Base-by-base conservation (phyloP, 257 asterid genomes). In the Anisodus tanguticus region DNA sequence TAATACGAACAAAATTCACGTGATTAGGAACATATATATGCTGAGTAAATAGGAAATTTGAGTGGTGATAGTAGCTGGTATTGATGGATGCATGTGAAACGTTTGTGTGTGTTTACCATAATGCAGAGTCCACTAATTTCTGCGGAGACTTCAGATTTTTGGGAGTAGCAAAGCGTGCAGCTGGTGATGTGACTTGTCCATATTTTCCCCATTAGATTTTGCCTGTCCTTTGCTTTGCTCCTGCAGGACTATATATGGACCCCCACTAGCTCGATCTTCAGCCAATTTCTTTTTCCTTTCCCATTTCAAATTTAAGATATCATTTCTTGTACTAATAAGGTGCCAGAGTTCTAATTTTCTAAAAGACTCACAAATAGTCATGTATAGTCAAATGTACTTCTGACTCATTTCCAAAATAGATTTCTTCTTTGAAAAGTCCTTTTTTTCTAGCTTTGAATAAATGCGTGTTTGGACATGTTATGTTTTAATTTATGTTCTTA, bases 121-220 rank as follows among this genome's bases (percentile, higher is more conserved):
- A n/a, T 6, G 12, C 60, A 6, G 19, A 49, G 2, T 26, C 63
- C 63, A 76, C 63, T 51, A 22, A 12, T 51, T 26, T 74, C 45
- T 74, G 81, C 13, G 58, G 54, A 13, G 58, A 26, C 11, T 70
- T 3, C 26, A 13, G 13, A 12, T 31, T 76, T 76, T 39, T 53
- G n/a, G 47, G 57, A 55, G 35, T 54, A 82, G 19, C 17, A 81
- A 41, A 54, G 89, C 90, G 85, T 88, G 90, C 87, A 41, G 79
- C 60, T 84, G 47, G 81, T 83, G 91, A 88, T 84, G 81, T 51
- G 88, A 84, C 87, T 19, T 11, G 79, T 79, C 85, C 84, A 82
- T 66, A 62, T 82, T 31, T 31, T 84, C 81, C 37, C 55, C 31
- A 86, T 4, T 57, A 76, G 81, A 31, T 76, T 76, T 76, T 74